These are phyloP conservation scores for Orbilia brochopaga DNA, from an alignment of 2,329 filamentous ascomycete species.

Conservation along the genomic window DNA sequence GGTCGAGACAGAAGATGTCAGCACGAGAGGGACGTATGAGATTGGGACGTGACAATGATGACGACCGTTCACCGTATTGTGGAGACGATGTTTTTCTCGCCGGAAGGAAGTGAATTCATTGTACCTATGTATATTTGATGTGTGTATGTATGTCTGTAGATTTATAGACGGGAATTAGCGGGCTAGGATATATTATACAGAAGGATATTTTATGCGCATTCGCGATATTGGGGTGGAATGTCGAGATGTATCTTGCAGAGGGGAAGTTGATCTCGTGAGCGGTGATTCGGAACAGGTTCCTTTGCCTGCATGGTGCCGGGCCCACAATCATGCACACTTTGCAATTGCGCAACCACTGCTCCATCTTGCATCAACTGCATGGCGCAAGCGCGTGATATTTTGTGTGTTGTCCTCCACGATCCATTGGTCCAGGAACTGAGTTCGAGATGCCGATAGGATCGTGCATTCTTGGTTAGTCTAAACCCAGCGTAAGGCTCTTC, in stretches of 20 bases:
- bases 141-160: neutral
- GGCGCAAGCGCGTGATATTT: slow-evolving; percentile 38
- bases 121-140: slow-evolving; percentile 9
- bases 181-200: slow-evolving; percentile 25
- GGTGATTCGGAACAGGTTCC: neutral
- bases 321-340: neutral
- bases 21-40: slow-evolving; percentile 35
- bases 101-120: too few relatives aligned
- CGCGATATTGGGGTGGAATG: neutral
- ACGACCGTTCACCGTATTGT: too few relatives aligned
- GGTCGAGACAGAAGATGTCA: slow-evolving; percentile 41
- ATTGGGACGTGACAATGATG: slow-evolving; percentile 36
- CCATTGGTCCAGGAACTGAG: slow-evolving; percentile 12
- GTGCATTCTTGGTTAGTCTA: too few relatives aligned
- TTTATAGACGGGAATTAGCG: slow-evolving; percentile 42
- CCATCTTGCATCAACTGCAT: neutral
- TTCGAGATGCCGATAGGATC: too few relatives aligned
- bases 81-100: slow-evolving; percentile 2
- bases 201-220: neutral
- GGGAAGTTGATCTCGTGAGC: slow-evolving; percentile 3
- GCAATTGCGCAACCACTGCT: neutral
- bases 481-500: too few relatives aligned
- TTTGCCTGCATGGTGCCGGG: neutral
- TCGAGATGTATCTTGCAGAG: neutral
- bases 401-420: slow-evolving; percentile 36